Percentiles rank a stretch among this genome's conserved stretches.
phyloP scores from a whole-genome alignment of 1,284 basidiomycete species.

The Ustilago tritici region DNA sequence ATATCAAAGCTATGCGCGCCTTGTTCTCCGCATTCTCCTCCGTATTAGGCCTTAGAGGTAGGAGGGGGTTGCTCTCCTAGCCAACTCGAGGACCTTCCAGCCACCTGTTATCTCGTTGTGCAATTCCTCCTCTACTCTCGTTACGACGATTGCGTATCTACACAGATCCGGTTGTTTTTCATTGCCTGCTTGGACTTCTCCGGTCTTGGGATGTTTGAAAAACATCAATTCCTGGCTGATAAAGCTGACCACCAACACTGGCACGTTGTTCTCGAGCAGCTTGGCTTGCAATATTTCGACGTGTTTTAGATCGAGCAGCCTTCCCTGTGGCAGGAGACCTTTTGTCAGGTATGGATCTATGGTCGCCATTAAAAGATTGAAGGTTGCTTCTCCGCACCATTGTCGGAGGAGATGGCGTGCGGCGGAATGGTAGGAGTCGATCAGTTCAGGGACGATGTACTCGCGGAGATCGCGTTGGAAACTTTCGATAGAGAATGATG shows the following conservation, averaged over 20 bases:
- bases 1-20: neutral
- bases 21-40: neutral
- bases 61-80: slow-evolving; percentile 50
- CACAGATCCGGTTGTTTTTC: slow-evolving; percentile 92
- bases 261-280: slow-evolving; percentile 80
- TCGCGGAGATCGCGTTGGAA: slow-evolving; percentile 93
- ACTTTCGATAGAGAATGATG: slow-evolving; percentile 83
- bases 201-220: slow-evolving; percentile 88
- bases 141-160: slow-evolving; percentile 91
- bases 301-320: slow-evolving; percentile 62
- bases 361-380: slow-evolving; percentile 94
- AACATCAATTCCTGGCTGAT: slow-evolving; percentile 92
- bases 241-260: slow-evolving; percentile 93
- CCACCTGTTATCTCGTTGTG: slow-evolving; percentile 89
- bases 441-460: slow-evolving; percentile 96
- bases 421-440: slow-evolving; percentile 92
- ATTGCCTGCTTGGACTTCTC: slow-evolving; percentile 85
- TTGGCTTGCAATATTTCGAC: slow-evolving; percentile 67
- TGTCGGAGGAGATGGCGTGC: slow-evolving; percentile 85
- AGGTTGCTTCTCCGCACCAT: slow-evolving; percentile 96
- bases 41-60: slow-evolving; percentile 37
- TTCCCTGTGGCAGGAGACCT: slow-evolving; percentile 75
- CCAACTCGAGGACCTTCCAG: slow-evolving; percentile 87
- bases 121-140: slow-evolving; percentile 76
- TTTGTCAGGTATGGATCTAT: slow-evolving; percentile 93